Evolutionary conservation across 2,329 filamentous ascomycete genomes (phyloP), one percentile per base, ranked within the genome.

Genomic region (Fusarium nurragi): DNA sequence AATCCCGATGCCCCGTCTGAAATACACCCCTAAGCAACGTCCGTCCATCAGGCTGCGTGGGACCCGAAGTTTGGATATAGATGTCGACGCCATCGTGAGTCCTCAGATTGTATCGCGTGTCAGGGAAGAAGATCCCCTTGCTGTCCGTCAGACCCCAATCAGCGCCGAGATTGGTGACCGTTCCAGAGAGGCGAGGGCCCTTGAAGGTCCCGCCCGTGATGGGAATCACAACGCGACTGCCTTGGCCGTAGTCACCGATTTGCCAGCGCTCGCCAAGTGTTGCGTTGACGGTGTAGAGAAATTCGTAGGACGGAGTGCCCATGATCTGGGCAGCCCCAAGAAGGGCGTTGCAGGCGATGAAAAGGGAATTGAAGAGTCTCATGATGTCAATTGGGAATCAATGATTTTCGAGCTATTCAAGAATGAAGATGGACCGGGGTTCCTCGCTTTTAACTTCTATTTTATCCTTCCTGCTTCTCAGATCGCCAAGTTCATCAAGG

Each of bases 81-180:
- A 80, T 78, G 47, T 76, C 73, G 13, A 70, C 75, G 5, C 77
- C 77, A 54, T 80, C 77, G 18, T 69, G 49, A 0, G 78, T 80
- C n/a, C 74, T 62, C 16, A 80, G 65, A n/a, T 75, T 73, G 37
- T 79, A 79, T 16, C 77, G 68, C 14, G 76, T 77, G 39, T 79
- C 75, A 1, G 78, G 77, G 53, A 74, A 76, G 65, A 79, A 79
- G 5, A 71, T 60, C 10, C 77, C 76, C 19, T 74, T 73, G 18
- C 60, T 63, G 56, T 78, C 76, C 1, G 73, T 75, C 16, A 78
- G 64, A 14, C 77, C 77, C 74, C 73, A 77, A 68, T 80, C 77
- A 8, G 76, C 71, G 14, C 78, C 78, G 13, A 73, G 66, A 18
- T 71, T 70, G 19, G 36, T 61, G 32, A 77, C 63, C 0, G 68